These are phyloP conservation scores for Chrysanthemum seticuspe DNA, from an alignment of 129 eudicot genomes.

Conservation along the genomic window DNA sequence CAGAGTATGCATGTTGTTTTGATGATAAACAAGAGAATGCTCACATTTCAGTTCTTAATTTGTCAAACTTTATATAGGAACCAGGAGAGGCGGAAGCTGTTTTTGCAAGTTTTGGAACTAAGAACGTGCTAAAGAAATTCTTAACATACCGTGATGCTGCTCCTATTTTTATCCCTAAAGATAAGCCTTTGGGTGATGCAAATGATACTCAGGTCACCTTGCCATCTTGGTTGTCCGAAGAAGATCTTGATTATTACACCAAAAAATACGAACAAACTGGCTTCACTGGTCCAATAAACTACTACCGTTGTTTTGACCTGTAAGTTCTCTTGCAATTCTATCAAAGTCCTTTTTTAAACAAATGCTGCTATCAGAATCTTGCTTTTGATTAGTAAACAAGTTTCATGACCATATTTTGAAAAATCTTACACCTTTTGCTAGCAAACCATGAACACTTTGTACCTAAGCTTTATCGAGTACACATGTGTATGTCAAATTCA, in stretches of 20 bases:
- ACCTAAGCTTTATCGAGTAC: not conserved
- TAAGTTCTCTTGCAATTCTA: conserved; percentile 28
- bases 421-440: no score
- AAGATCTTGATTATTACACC: conserved; percentile 56
- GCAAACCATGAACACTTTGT: no score
- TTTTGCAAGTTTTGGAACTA: conserved; percentile 46
- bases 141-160: conserved; percentile 40
- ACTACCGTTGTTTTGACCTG: conserved; percentile 69
- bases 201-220: conserved; percentile 28
- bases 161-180: conserved; percentile 62
- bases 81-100: conserved; percentile 72
- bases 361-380: no score
- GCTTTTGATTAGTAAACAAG: no score
- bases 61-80: conserved; percentile 34
- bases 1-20: not conserved
- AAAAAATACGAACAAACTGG: conserved; percentile 58
- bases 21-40: not conserved
- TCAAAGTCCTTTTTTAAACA: not conserved
- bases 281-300: conserved; percentile 70
- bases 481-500: not conserved
- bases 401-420: no score
- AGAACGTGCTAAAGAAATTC: conserved; percentile 40
- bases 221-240: conserved; percentile 67
- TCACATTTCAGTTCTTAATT: not conserved
- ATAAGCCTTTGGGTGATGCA: conserved; percentile 36